Evolutionary conservation across 2,329 filamentous ascomycete species (phyloP), one percentile per base, ranked within the genome.

Genomic region (Magnaporthiopsis incrustans): DNA sequence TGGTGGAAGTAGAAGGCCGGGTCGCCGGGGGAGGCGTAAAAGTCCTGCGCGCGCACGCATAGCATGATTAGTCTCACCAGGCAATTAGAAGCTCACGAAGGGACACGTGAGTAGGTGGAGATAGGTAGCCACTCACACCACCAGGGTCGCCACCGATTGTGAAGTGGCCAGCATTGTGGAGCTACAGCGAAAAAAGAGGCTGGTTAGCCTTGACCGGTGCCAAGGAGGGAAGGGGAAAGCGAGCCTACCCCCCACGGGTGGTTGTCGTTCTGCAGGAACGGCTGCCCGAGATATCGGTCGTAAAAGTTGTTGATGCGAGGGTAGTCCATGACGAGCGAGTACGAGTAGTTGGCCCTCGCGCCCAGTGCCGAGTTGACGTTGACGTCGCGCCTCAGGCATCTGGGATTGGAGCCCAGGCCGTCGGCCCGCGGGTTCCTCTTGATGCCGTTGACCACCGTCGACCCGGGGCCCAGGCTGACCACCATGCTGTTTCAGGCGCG

Each of bases 1-100:
- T 77, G 76, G 67, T 78, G 76, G 68, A 77, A 75, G 68, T 76
- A 78, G 70, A 77, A 78, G 61, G 73, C 66, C 0, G 75, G 76
- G 66, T 77, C 76, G 22, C 76, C 75, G 2, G 76, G 75, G 0
- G 75, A 77, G 22, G 70, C 73, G 61, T 69, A 64, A 18, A 64
- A 64, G 59, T 64, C 59, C 63, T 64, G 18, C 27, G 6, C 35
- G n/a, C 8, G 11, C 10, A 6, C 44, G 7, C 4, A 5, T 3
- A 12, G 15, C 11, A 32, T 3, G 56, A 44, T 33, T 15, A 57
- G 58, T 22, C 25, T 27, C 14, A 32, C 14, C 4, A 10, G 10
- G 10, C 38, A 30, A 30, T 30, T 5, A 5, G 27, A 30, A 30
- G 27, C 27, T 30, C 27, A 30, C 27, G 27, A 30, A 30, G 27